phyloP scores from a whole-genome alignment of 441 rosid species.

The Populus trichocarpa region DNA sequence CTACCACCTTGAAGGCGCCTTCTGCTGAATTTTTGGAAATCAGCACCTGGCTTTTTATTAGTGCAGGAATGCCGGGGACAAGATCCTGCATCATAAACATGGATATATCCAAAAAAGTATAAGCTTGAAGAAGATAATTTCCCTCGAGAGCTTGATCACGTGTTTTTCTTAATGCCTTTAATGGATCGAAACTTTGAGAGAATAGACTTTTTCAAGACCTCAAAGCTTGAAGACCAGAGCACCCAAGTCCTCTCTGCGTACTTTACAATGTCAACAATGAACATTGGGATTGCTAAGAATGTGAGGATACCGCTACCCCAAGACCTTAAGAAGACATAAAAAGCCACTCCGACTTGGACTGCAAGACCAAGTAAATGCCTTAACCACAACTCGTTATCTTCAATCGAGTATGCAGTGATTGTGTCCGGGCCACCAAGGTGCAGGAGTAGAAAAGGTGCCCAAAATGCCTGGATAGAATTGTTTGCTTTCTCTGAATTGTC shows the following conservation, averaged over 20 bases:
- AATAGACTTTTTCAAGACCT: too few species aligned
- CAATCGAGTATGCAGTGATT: background rate
- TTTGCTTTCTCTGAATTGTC: background rate
- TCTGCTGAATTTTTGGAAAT: background rate
- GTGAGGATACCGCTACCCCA: slow-evolving; percentile 4
- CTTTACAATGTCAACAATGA: slow-evolving; percentile 26
- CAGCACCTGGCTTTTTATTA: too few species aligned
- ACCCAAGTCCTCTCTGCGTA: slow-evolving; percentile 31
- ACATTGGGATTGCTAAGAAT: slow-evolving; percentile 13
- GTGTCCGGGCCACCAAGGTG: slow-evolving; percentile 9
- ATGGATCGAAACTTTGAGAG: too few species aligned
- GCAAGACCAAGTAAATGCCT: background rate
- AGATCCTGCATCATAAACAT: background rate
- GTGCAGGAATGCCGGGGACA: background rate
- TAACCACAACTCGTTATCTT: slow-evolving; percentile 7
- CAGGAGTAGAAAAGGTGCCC: background rate
- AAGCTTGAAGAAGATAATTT: background rate
- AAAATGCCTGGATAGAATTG: background rate
- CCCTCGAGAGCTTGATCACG: too few species aligned
- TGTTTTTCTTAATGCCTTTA: too few species aligned
- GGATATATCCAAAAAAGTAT: background rate
- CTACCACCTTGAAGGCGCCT: background rate
- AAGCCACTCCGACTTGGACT: background rate
- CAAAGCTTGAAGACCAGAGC: slow-evolving; percentile 11
- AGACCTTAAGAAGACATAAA: slow-evolving; percentile 25